Conservation (phyloP, 1,284 basidiomycete species). For the Boletus smithii region DNA sequence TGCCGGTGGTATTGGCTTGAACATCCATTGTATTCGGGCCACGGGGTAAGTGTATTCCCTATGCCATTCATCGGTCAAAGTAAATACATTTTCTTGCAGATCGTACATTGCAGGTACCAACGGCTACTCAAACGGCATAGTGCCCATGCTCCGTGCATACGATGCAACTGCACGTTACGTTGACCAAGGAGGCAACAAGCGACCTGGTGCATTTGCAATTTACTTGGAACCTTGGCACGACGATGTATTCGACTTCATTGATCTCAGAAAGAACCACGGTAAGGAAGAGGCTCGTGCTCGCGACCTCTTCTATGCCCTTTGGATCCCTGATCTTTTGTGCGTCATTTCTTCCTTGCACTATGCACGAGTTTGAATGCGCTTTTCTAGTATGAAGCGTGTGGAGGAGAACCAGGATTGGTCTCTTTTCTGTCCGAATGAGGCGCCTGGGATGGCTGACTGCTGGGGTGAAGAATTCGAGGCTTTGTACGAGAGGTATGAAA, state of each 20-base stretch:
- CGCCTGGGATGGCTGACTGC: constrained; percentile 87
- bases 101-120: constrained; percentile 94
- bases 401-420: constrained; percentile 90
- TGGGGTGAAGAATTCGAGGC: constrained; percentile 91
- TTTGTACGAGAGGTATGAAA: constrained; percentile 89
- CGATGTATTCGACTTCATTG: constrained; percentile 97
- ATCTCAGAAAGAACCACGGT: constrained; percentile 98
- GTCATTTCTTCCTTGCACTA: constrained; percentile 29
- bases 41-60: constrained; percentile 64
- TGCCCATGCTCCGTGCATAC: constrained; percentile 98
- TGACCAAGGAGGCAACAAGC: constrained; percentile 99
- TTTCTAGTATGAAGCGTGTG: constrained; percentile 84
- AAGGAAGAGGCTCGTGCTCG: constrained; percentile 98
- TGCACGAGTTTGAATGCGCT: neutral
- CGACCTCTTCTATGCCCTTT: constrained; percentile 97
- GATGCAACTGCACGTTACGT: constrained; percentile 99
- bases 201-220: constrained; percentile 97
- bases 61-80: constrained; percentile 19
- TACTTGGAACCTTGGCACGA: constrained; percentile 98
- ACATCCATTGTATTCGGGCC: constrained; percentile 95
- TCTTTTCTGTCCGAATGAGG: constrained; percentile 97
- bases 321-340: constrained; percentile 97
- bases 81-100: constrained; percentile 35
- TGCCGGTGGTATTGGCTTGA: constrained; percentile 96
- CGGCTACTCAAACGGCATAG: constrained; percentile 98